Evolutionary conservation across 306 rosid species (phyloP), one percentile per base, ranked within the genome.

Genomic region (Astragalus membranaceus): DNA sequence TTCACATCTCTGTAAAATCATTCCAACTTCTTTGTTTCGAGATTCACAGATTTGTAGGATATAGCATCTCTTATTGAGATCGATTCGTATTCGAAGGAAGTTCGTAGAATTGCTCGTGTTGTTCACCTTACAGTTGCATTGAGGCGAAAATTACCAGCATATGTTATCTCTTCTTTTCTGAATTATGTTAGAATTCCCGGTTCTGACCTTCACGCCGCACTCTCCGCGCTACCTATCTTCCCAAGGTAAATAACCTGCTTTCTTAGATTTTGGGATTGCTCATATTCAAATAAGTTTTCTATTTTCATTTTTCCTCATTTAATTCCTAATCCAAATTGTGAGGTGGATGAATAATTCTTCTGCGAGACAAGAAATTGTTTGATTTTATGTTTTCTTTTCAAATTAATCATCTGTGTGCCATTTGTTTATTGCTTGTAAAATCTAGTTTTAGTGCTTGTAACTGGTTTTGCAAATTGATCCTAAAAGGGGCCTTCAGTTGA

Each of bases 41-140:
- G n/a, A 48, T 11, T 39, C 56, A 44, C 85, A 95, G 99, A 89
- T 85, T 87, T 95, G 88, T 91, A 89, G 87, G 99, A 91, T 84
- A 95, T 95, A 75, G 92, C 85, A 0, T 82, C 95, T 7, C 88
- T 86, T 13, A 87, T 95, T 35, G 99, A 89, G 82, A 87, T 89
- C 1, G 96, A 96, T 42, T 89, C 96, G 0, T 85, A 89, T 75
- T 83, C 83, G 8, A 83, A 90, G 75, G 99, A 95, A 80, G 96
- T 95, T 59, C 87, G 99, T 7, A 78, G 97, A 64, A 88, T 95
- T 75, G 80, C 90, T 71, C 96, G 97, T 56, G 97, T 88, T 32
- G 84, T 95, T 48, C 90, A 97, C 70, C 95, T 89, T 20, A 90
- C 95, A 4, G 85, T 95, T 80, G 89, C 80, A 0, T 55, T 88